phyloP scores from a whole-genome alignment of 2,329 filamentous ascomycete genomes.

The Clonostachys chloroleuca region DNA sequence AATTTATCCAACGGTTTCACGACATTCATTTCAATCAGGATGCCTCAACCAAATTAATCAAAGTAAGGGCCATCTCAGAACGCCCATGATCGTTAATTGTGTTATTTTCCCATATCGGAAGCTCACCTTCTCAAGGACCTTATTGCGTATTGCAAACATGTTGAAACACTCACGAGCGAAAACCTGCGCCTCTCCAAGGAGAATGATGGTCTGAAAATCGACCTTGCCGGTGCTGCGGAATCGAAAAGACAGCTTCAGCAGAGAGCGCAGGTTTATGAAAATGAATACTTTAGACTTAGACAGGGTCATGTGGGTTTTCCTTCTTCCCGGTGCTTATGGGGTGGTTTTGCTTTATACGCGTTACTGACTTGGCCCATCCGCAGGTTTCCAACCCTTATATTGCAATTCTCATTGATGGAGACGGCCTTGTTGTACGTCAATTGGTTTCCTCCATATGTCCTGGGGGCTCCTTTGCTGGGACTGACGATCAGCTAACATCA shows the following conservation, averaged over 20 bases:
- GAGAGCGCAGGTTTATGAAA: slow-evolving; percentile 10
- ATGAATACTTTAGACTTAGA: background rate
- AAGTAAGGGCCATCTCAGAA: background rate
- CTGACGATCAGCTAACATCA: background rate
- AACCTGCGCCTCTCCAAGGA: slow-evolving; percentile 33
- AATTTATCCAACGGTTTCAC: background rate
- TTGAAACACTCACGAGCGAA: slow-evolving; percentile 39
- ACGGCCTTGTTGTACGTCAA: slow-evolving; percentile 50
- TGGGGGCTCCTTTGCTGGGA: no score
- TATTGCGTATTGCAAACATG: slow-evolving; percentile 24
- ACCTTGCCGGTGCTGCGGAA: slow-evolving; percentile 43
- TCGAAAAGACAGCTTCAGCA: slow-evolving; percentile 46
- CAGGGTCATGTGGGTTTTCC: no score
- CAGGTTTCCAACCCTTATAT: slow-evolving; percentile 56
- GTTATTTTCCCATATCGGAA: no score
- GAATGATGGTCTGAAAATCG: slow-evolving; percentile 38
- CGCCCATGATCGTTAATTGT: no score
- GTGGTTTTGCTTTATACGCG: background rate
- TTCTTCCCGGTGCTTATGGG: background rate
- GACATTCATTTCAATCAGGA: background rate
- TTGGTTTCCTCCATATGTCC: background rate
- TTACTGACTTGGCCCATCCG: background rate
- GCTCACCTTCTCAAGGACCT: slow-evolving; percentile 15
- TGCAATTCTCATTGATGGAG: slow-evolving; percentile 57
- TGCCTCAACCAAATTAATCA: background rate